Evolutionary conservation across 1,284 basidiomycete species (phyloP).

Genomic region (Neotropicomus parvogracilis): DNA sequence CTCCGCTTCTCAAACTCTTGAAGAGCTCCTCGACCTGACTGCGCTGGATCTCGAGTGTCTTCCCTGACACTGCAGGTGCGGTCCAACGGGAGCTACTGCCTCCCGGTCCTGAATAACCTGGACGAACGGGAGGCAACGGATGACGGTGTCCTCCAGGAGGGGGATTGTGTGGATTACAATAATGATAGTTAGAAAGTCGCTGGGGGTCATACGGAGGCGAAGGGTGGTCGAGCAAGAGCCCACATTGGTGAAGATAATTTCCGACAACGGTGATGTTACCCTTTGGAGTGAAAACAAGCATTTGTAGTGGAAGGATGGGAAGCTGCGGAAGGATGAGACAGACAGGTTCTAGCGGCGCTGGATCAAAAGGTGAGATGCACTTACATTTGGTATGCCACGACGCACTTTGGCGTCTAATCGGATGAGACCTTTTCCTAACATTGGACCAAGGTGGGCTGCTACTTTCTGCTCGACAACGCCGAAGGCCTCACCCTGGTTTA

Average conservation of each 20-base stretch:
- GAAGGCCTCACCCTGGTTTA: slow-evolving; percentile 61
- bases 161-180: slow-evolving; percentile 86
- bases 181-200: slow-evolving; percentile 65
- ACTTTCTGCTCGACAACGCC: slow-evolving; percentile 84
- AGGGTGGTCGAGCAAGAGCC: slow-evolving; percentile 81
- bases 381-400: slow-evolving; percentile 58
- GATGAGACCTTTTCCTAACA: slow-evolving; percentile 80
- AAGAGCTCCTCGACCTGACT: slow-evolving; percentile 94
- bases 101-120: slow-evolving; percentile 41
- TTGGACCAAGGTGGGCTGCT: slow-evolving; percentile 71
- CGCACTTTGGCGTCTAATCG: slow-evolving; percentile 79
- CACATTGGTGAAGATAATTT: slow-evolving; percentile 64
- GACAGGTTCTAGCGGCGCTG: slow-evolving; percentile 17
- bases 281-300: slow-evolving; percentile 90
- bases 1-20: slow-evolving; percentile 81
- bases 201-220: slow-evolving; percentile 51
- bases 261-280: slow-evolving; percentile 84
- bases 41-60: slow-evolving; percentile 87
- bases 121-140: slow-evolving; percentile 40
- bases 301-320: slow-evolving; percentile 76
- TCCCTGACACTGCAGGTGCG: slow-evolving; percentile 58
- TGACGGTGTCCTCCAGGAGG: slow-evolving; percentile 64
- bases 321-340: slow-evolving; percentile 44
- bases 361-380: slow-evolving; percentile 23
- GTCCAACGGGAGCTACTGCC: slow-evolving; percentile 52